Evolutionary conservation across 192 early-diverging fungal genomes (phyloP).

Genomic region (Backusella morwellensis): DNA sequence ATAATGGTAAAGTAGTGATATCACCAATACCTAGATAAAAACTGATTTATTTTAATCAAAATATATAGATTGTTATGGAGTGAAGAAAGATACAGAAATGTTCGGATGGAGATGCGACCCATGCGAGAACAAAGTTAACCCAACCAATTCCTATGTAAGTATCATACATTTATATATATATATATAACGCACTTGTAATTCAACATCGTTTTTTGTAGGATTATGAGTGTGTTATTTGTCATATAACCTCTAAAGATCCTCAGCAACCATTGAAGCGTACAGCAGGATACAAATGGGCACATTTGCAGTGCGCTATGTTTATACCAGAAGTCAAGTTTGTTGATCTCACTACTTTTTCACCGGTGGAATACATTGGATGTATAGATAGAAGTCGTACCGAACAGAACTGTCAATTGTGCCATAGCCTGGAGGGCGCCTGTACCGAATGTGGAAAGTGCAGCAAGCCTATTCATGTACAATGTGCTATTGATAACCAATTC

Average conservation of each 20-base stretch:
- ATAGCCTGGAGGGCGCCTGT: conserved; percentile 33
- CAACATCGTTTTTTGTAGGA: conserved; percentile 31
- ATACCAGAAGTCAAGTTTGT: conserved; percentile 55
- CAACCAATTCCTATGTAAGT: conserved; percentile 56
- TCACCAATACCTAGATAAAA: not conserved
- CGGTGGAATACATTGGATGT: conserved; percentile 47
- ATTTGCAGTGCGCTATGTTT: conserved; percentile 64
- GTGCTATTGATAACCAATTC: conserved; percentile 42
- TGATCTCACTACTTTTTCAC: conserved; percentile 31
- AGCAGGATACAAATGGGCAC: conserved; percentile 76
- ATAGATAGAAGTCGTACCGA: conserved; percentile 42
- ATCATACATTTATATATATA: not conserved
- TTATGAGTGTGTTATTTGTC: conserved; percentile 66
- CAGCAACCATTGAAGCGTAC: conserved; percentile 64
- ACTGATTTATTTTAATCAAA: not conserved
- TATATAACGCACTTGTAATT: not conserved
- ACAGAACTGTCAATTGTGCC: conserved; percentile 29
- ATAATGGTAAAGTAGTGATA: conserved; percentile 37
- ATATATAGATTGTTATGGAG: conserved; percentile 49
- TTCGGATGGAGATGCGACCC: conserved; percentile 51
- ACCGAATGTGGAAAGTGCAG: conserved; percentile 43
- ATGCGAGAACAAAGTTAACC: conserved; percentile 61
- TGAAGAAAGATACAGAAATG: not conserved
- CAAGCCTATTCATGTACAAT: conserved; percentile 46
- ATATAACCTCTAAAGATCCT: conserved; percentile 26